Base-by-base conservation (phyloP, 1,284 basidiomycete species). In the Stereum hirsutum region DNA sequence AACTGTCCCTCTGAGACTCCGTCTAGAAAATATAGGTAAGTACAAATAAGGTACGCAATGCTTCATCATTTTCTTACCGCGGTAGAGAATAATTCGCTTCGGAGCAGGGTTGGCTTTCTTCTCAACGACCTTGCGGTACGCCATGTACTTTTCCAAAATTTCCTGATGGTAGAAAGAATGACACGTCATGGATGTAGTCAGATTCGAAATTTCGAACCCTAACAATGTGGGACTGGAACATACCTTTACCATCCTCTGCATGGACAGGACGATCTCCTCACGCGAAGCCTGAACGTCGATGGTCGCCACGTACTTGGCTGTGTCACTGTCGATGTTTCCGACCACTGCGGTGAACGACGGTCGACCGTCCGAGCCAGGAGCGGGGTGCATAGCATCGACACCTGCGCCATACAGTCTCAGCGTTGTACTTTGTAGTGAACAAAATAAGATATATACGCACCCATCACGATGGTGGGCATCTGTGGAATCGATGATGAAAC, bases 1-100 rank as follows among this genome's bases (percentile, higher is more conserved):
- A 88, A 88, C 49, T 88, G 82, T 4, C 86, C 86, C 59, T 89
- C 85, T 5, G 81, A 85, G 20, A 88, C 85, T 53, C 86, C 85
- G 53, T 88, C 84, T 82, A 48, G 10, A 49, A 24, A n/a, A n/a
- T n/a, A 34, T n/a, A 43, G 34, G 28, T 15, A 49, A 3, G 42
- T 42, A 12, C 24, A 5, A 12, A n/a, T n/a, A n/a, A 48, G 27
- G 49, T 15, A 40, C 25, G 23, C 31, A 10, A 25, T 33, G 44
- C 11, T 25, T 7, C 45, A n/a, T 14, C 31, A 6, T 15, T 32
- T 43, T 47, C 52, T 65, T 51, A 79, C 81, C 81, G 50, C 83
- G 72, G 54, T 81, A 87, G 61, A 87, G 83, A 38, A 88, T 78
- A 45, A 88, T 75, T 5, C 84, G 72, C 48, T 73, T 75, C 2